Base-by-base conservation (phyloP, 306 rosid species). In the Ormosia semicastrata region DNA sequence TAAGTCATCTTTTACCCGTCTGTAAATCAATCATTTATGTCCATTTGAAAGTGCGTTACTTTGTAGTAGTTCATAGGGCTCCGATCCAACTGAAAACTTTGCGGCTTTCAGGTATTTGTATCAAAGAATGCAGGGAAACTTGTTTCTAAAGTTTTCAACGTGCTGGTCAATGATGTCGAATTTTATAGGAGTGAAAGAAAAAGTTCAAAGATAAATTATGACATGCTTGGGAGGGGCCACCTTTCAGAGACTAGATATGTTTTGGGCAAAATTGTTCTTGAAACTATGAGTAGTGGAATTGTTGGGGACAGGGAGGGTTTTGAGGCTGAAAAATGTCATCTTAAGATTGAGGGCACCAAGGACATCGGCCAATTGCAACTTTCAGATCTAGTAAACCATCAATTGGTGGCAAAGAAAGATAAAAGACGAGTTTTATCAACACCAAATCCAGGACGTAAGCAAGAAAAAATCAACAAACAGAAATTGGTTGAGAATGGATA, bases 231-330 rank as follows among this genome's bases (percentile, higher is more conserved):
- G 74, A 84, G 32, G 75, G 97, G 98, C 10, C 7, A 33, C 72
- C 56, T 85, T 74, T 49, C 73, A 1, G 99, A 93, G 92, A 81
- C 81, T 66, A 73, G 92, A 82, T 92, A 85, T 91, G 93, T 95
- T 79, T 59, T 95, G 11, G 97, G 98, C 33, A 89, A 89, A 83
- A 76, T 95, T 81, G 75, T 95, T 75, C 87, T 93, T 58, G 92
- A 93, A 71, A 95, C 97, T 66, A 76, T 93, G 94, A 80, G 70
- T 49, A 47, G 88, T 62, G 87, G 78, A 65, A 78, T 82, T 66
- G 68, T 79, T 79, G 79, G 54, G 66, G 78, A 73, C 13, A 50
- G 43, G 73, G 85, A 87, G 77, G 79, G 57, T 39, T 86, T 37
- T 79, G 83, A 77, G 86, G 80, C 82, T 83, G 72, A 76, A 54